Base-by-base conservation (phyloP, 2,329 filamentous ascomycete genomes). In the Mycocentrospora acerina region DNA sequence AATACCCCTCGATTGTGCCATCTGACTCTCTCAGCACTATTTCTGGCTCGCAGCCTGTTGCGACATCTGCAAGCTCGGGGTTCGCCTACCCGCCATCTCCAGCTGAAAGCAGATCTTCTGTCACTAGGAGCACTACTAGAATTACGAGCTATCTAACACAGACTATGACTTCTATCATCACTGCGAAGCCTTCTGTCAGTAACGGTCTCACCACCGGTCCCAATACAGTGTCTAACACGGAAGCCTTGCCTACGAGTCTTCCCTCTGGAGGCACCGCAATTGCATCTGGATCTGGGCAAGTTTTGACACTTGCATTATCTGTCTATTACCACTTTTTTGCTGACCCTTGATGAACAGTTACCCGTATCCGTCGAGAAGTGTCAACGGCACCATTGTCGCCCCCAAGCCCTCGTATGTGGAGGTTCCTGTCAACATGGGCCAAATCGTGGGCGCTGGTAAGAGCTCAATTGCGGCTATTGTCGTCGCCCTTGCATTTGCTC, bases 201-300 rank as follows among this genome's bases (percentile, higher is more conserved):
- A 22, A 22, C 19, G 19, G 9, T n/a, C n/a, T n/a, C n/a, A 32
- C 15, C 16, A 37, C 31, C 13, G 40, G 33, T 15, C 32, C 40
- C 14, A 40, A 37, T 18, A 52, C 46, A 15, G 38, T 42, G 14
- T 51, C 53, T 5, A 41, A 51, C 3, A 51, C 46, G n/a, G 30
- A 51, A 18, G 50, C 46, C 33, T 38, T 45, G 4, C 29, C 48
- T 6, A 60, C 57, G 22, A 57, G 51, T 37, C 32, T 42, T 35
- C 39, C 51, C 18, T 50, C 55, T 12, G 41, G 39, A 24, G n/a
- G 29, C 12, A 14, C 12, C 32, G 37, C 31, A 26, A 17, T 16
- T 31, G 53, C 59, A 3, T 60, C 55, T 17, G 56, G 55, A 7
- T 53, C 57, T 44, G 57, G 57, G 59, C 59, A 46, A 51, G 48